Percentiles rank a stretch among this genome's conserved stretches.
Evolutionary conservation across 768 basidiomycete genomes (phyloP).

Genomic region (Boletus sensibilis): DNA sequence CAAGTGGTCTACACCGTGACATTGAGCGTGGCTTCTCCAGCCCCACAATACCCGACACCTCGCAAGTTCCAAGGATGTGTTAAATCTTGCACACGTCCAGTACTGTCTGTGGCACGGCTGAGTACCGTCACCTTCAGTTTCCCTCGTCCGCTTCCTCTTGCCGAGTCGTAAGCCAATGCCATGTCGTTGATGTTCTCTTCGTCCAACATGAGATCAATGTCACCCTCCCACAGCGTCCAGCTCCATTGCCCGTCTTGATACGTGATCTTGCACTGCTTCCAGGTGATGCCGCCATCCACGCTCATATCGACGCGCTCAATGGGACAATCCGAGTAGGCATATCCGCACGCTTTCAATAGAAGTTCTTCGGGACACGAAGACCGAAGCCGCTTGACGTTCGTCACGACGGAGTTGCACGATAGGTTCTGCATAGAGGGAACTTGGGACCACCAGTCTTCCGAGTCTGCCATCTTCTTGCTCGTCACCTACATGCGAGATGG

Average conservation of each 20-base stretch:
- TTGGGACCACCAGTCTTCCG: conserved; percentile 46
- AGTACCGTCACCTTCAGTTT: conserved; percentile 26
- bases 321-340: conserved; percentile 51
- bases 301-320: conserved; percentile 52
- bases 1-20: background rate
- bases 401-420: conserved; percentile 63
- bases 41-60: conserved; percentile 50
- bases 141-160: conserved; percentile 7
- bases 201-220: conserved; percentile 35
- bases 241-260: conserved; percentile 69
- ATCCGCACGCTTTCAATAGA: conserved; percentile 47
- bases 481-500: conserved; percentile 18
- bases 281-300: conserved; percentile 49
- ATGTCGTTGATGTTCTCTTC: conserved; percentile 20
- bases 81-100: conserved; percentile 47
- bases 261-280: conserved; percentile 50
- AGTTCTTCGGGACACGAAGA: conserved; percentile 20
- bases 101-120: conserved; percentile 53
- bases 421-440: conserved; percentile 58
- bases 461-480: conserved; percentile 24
- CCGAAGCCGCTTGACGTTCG: conserved; percentile 17
- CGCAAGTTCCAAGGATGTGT: conserved; percentile 63
- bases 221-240: conserved; percentile 69
- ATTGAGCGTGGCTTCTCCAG: conserved; percentile 23
- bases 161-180: background rate